phyloP scores from a whole-genome alignment of 345 rosid genomes.

The Gossypium bickii region DNA sequence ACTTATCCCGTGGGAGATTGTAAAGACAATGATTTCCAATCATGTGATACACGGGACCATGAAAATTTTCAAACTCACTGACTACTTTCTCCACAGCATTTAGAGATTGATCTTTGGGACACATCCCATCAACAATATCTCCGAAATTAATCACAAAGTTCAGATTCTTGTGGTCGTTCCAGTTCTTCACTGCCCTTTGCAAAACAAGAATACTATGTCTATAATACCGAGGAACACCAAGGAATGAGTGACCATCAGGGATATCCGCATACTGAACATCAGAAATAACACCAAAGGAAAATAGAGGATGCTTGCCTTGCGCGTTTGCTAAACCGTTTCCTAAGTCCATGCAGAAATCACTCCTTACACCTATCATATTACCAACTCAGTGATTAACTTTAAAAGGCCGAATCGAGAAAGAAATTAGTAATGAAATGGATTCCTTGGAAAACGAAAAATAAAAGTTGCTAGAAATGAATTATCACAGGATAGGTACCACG shows the following conservation, averaged over 20 bases:
- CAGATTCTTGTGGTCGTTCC: conserved; percentile 61
- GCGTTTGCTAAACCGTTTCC: conserved; percentile 27
- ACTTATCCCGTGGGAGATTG: conserved; percentile 72
- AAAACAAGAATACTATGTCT: conserved; percentile 67
- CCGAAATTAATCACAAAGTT: conserved; percentile 74
- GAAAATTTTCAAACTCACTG: conserved; percentile 54
- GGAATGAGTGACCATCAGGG: conserved; percentile 75
- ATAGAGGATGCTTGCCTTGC: conserved; percentile 52
- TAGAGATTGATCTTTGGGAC: conserved; percentile 70
- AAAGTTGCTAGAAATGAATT: background rate
- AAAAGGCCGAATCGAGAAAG: background rate
- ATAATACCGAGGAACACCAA: conserved; percentile 82
- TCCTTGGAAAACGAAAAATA: background rate
- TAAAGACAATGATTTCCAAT: conserved; percentile 97
- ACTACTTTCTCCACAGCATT: conserved; percentile 46
- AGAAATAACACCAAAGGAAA: conserved; percentile 84
- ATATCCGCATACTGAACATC: conserved; percentile 93
- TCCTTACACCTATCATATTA: conserved; percentile 15
- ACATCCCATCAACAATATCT: conserved; percentile 78
- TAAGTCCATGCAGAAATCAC: conserved; percentile 41
- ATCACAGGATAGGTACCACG: background rate
- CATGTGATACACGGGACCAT: conserved; percentile 75
- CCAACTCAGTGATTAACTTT: background rate
- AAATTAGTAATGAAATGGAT: background rate
- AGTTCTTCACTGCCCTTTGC: conserved; percentile 65